Evolutionary conservation across 129 eudicot species (phyloP).

Genomic region (Rutidosis leptorrhynchoides): DNA sequence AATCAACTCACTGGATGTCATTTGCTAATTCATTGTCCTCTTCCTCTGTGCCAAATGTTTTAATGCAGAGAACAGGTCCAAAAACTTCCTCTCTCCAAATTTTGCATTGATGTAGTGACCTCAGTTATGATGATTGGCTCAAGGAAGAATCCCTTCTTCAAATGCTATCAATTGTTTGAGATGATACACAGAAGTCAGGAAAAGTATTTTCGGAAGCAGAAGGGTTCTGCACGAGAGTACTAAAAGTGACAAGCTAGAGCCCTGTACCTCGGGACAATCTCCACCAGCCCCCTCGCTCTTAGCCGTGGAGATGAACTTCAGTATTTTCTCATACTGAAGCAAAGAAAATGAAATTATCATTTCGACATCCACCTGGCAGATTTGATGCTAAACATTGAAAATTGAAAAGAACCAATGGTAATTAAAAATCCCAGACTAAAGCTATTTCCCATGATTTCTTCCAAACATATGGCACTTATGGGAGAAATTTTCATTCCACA

Average conservation of each 20-base stretch:
- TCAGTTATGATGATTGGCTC: slow-evolving; percentile 70
- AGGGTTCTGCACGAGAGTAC: too few relatives aligned
- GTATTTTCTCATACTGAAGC: slow-evolving; percentile 79
- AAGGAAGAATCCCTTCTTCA: slow-evolving; percentile 63
- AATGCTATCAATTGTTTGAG: too few relatives aligned
- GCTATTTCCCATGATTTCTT: too few relatives aligned
- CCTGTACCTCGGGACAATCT: slow-evolving; percentile 56
- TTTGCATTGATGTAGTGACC: slow-evolving; percentile 79
- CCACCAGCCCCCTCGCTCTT: slow-evolving; percentile 94
- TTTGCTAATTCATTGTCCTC: slow-evolving; percentile 90
- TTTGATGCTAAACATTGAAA: too few relatives aligned
- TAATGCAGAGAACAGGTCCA: slow-evolving; percentile 86
- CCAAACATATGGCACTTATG: too few relatives aligned
- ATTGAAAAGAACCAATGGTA: too few relatives aligned
- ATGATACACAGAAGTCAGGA: too few relatives aligned
- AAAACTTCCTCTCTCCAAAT: slow-evolving; percentile 92
- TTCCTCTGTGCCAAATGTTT: slow-evolving; percentile 74
- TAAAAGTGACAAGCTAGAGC: background rate
- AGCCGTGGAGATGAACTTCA: slow-evolving; percentile 71
- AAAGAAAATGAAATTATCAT: too few relatives aligned
- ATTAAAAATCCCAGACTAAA: too few relatives aligned
- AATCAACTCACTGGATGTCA: slow-evolving; percentile 62
- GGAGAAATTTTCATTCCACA: too few relatives aligned
- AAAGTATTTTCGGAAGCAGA: too few relatives aligned
- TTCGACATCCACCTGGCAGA: too few relatives aligned